A percentile compares a stretch with the other conserved stretches of the same genome.
phyloP scores from a whole-genome alignment of 225 moss, liverwort and hornwort species.

The Takakia lepidozioides region DNA sequence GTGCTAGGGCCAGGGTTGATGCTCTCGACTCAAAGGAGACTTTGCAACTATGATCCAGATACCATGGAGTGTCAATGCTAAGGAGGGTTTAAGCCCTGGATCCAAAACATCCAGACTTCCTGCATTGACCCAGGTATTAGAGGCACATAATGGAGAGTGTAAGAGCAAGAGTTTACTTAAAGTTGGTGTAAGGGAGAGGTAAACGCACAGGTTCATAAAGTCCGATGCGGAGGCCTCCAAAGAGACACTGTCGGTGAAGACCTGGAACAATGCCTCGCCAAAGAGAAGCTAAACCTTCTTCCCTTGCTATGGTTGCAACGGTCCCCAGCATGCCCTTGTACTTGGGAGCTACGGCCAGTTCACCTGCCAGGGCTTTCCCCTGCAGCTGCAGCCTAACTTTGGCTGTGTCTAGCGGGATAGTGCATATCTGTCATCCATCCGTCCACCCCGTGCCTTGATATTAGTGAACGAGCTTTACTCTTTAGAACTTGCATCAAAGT shows the following conservation, averaged over 20 bases:
- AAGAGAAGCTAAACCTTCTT: constrained; percentile 68
- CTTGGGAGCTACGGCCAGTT: constrained; percentile 52
- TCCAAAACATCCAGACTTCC: no score
- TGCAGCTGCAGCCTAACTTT: constrained; percentile 95
- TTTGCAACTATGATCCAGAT: no score
- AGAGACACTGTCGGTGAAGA: constrained; percentile 90
- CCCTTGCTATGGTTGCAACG: constrained; percentile 71
- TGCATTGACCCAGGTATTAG: no score
- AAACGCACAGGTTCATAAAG: constrained; percentile 80
- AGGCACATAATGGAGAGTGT: no score
- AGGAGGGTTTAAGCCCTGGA: no score
- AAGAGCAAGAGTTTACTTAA: no score
- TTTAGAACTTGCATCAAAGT: background rate
- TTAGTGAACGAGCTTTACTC: background rate
- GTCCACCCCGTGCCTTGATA: constrained; percentile 1
- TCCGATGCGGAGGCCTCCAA: constrained; percentile 92
- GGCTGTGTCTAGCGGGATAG: constrained; percentile 90
- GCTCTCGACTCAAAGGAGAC: no score
- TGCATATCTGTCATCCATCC: constrained; percentile 54
- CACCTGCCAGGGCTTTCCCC: constrained; percentile 73
- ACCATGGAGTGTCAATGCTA: no score
- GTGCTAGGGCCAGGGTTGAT: no score
- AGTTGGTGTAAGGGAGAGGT: background rate
- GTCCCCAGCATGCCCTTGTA: constrained; percentile 89
- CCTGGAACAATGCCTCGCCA: constrained; percentile 95